These are phyloP conservation scores for Bombardia bombarda DNA, from an alignment of 495 filamentous ascomycete species.

Conservation along the genomic window DNA sequence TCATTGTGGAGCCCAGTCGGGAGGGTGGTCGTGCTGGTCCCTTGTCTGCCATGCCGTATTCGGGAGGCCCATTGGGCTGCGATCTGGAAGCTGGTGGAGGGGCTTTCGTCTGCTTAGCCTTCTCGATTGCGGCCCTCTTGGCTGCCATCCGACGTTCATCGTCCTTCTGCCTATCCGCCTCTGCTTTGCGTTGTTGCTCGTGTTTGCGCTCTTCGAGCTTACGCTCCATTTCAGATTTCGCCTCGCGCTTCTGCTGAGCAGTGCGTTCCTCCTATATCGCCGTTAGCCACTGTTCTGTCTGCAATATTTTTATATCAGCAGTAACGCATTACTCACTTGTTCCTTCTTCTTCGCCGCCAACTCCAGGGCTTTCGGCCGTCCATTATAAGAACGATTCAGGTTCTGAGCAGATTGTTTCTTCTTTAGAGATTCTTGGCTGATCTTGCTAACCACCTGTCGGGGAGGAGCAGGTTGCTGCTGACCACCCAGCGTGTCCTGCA, in stretches of 20 bases:
- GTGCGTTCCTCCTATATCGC: slow-evolving; percentile 59
- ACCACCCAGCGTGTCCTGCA: slow-evolving; percentile 49
- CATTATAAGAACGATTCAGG: slow-evolving; percentile 60
- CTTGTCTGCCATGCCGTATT: slow-evolving; percentile 26
- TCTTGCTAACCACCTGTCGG: slow-evolving; percentile 47
- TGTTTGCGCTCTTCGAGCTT: slow-evolving; percentile 53
- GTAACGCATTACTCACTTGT: slow-evolving; percentile 12
- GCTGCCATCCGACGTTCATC: slow-evolving; percentile 36
- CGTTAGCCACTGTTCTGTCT: neutral
- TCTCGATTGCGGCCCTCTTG: slow-evolving; percentile 72
- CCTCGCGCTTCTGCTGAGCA: slow-evolving; percentile 68
- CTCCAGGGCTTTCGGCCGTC: slow-evolving; percentile 53
- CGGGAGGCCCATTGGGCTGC: slow-evolving; percentile 40
- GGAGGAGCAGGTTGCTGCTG: slow-evolving; percentile 30
- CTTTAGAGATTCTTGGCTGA: slow-evolving; percentile 59
- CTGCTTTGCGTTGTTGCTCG: slow-evolving; percentile 35
- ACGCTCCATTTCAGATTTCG: slow-evolving; percentile 68
- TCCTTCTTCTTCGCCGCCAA: slow-evolving; percentile 70
- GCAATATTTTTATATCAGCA: neutral
- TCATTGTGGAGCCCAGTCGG: slow-evolving; percentile 32
- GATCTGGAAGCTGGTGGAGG: slow-evolving; percentile 43
- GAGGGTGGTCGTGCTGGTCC: slow-evolving; percentile 30
- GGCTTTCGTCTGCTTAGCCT: slow-evolving; percentile 45
- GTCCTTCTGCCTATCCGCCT: slow-evolving; percentile 38
- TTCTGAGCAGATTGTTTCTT: slow-evolving; percentile 55